Percentiles rank a stretch among this genome's conserved stretches.
Evolutionary conservation across 345 rosid species (phyloP).

Genomic region (Sisymbrium irio): DNA sequence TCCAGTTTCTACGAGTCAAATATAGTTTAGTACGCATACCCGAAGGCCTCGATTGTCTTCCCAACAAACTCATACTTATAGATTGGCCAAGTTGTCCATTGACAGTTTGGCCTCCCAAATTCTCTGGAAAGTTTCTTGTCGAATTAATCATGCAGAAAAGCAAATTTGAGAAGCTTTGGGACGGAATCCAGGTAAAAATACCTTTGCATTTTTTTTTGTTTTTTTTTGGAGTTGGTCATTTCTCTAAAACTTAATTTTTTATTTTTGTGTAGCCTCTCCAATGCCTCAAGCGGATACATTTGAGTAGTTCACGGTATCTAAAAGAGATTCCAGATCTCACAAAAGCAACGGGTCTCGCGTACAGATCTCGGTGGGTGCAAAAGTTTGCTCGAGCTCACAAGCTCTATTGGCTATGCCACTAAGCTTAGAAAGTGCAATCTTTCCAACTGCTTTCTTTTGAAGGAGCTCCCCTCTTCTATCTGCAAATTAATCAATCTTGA

Average conservation of each 20-base stretch:
- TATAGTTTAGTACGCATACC: neutral
- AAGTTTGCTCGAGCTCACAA: neutral
- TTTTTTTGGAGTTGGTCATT: neutral
- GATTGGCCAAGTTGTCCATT: neutral
- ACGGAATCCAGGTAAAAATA: conserved; percentile 22
- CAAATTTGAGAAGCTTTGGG: conserved; percentile 26
- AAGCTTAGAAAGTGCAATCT: neutral
- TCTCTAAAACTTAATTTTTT: neutral
- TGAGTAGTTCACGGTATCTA: neutral
- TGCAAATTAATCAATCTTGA: neutral
- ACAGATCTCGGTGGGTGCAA: neutral
- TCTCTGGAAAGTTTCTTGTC: conserved; percentile 8
- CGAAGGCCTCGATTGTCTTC: neutral
- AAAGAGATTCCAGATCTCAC: conserved; percentile 23
- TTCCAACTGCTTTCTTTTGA: neutral
- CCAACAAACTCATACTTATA: neutral
- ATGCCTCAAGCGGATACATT: conserved; percentile 12
- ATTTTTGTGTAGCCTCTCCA: conserved; percentile 4
- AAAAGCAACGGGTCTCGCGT: conserved; percentile 12
- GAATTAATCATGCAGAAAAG: conserved; percentile 1
- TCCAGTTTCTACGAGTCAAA: neutral
- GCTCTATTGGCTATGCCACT: conserved; percentile 2
- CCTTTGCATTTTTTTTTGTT: too few species aligned
- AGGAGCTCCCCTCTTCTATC: neutral
- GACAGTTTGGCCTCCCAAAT: conserved; percentile 9